Base-by-base conservation (phyloP, 129 eudicot species). In the Smallanthus sonchifolius region DNA sequence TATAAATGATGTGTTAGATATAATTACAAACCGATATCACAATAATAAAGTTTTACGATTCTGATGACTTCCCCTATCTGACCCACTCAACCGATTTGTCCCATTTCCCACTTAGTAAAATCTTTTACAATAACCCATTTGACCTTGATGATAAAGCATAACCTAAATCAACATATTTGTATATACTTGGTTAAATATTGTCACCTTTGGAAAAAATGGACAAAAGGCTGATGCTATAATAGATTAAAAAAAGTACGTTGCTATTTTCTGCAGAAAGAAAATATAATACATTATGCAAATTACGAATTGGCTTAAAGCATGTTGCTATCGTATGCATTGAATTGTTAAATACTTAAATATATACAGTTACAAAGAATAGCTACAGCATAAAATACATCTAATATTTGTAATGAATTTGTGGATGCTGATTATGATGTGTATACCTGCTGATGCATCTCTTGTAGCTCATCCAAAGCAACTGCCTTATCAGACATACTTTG, bases 391-490 rank as follows among this genome's bases (percentile, higher is more conserved):
- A 64, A 49, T 59, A 48, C 32, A 47, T 17, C 43, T 32, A 61
- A 9, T 28, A 57, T 11, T 2, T 16, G 65, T 42, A 65, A 6
- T 57, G n/a, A 24, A 57, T 57, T 37, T 64, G 48, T 16, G n/a
- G 45, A 38, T 16, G 14, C 6, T 36, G 10, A 19, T 32, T 32
- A 14, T 3, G 32, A 39, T 65, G 49, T 59, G 76, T 71, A 39
- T 82, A 90, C 98, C 98, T 91, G 92, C 77, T 91, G 93, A 70
- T 94, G 92, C 86, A 88, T 94, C 83, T 91, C 97, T 76, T 89
- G 82, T 77, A 85, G 76, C 80, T 94, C 97, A 82, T 94, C 99
- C 42, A 84, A 80, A 37, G 99, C 91, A 83, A 87, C 85, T 77
- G 91, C 91, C 73, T 88, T 87, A 77, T 94, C 99, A 30, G 89